These are phyloP conservation scores for Penicillium angulare DNA, from an alignment of 495 filamentous ascomycete genomes.

Conservation along the genomic window DNA sequence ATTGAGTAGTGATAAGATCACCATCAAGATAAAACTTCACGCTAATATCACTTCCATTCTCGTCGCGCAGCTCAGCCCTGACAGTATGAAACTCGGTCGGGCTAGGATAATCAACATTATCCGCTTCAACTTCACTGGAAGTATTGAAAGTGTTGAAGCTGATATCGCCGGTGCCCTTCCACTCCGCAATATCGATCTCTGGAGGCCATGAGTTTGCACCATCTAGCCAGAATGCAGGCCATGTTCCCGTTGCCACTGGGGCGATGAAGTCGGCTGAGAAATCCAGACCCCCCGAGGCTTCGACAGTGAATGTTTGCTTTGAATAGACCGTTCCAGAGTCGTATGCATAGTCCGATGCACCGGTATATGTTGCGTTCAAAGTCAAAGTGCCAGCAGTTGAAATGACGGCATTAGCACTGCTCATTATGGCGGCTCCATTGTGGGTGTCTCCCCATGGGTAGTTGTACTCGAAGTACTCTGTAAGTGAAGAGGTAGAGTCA, in stretches of 20 bases:
- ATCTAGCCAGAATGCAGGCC: constrained; percentile 61
- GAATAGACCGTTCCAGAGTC: constrained; percentile 31
- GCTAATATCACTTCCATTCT: constrained; percentile 51
- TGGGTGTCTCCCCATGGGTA: constrained; percentile 48
- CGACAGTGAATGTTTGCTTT: constrained; percentile 20
- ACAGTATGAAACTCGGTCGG: constrained; percentile 50
- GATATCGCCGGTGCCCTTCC: constrained; percentile 61
- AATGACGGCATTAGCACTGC: constrained; percentile 53
- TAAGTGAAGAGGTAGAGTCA: constrained; percentile 48
- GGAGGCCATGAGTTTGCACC: constrained; percentile 56
- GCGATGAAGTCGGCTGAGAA: constrained; percentile 47
- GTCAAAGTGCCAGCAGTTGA: constrained; percentile 35
- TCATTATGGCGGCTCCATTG: constrained; percentile 60
- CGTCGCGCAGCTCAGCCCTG: constrained; percentile 49
- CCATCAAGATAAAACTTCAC: constrained; percentile 56
- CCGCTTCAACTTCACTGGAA: constrained; percentile 42
- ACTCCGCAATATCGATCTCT: constrained; percentile 61
- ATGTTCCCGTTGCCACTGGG: constrained; percentile 50
- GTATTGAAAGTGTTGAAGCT: constrained; percentile 63
- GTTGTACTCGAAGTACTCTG: constrained; percentile 53
- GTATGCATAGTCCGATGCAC: constrained; percentile 50
- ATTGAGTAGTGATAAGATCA: constrained; percentile 46
- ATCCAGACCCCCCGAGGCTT: constrained; percentile 20
- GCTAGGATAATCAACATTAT: constrained; percentile 48
- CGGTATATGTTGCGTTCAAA: constrained; percentile 32